These are phyloP conservation scores for Coemansia sp. DNA, from an alignment of 192 early-diverging fungal genomes.

Conservation along the genomic window DNA sequence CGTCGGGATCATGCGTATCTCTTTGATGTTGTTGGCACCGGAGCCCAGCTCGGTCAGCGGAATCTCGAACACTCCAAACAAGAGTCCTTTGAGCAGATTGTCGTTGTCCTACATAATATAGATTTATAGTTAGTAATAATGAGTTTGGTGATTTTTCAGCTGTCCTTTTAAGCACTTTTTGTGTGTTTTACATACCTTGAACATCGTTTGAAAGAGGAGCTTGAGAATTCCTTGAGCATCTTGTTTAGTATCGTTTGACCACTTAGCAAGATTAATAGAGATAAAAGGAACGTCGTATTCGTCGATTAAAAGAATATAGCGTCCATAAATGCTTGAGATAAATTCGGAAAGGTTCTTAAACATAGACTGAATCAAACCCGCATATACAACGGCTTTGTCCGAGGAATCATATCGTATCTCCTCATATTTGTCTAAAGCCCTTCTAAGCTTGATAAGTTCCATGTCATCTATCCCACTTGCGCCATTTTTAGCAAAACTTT, in stretches of 20 bases:
- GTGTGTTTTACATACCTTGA: constrained; percentile 28
- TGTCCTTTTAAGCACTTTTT: not conserved
- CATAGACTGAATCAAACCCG: not conserved
- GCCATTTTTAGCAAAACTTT: not conserved
- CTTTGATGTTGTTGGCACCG: constrained; percentile 43
- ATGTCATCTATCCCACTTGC: no score
- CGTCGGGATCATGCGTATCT: constrained; percentile 32
- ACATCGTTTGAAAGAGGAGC: constrained; percentile 28
- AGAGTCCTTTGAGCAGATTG: constrained; percentile 24
- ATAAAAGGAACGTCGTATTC: constrained; percentile 53
- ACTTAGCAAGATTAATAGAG: constrained; percentile 13
- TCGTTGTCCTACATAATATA: constrained; percentile 20
- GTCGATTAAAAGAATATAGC: constrained; percentile 40
- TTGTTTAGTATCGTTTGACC: constrained; percentile 17
- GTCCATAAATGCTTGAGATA: constrained; percentile 15
- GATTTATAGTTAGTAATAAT: not conserved
- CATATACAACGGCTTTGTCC: not conserved
- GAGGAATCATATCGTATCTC: not conserved
- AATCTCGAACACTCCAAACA: constrained; percentile 45
- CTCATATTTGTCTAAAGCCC: not conserved
- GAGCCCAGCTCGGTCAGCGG: constrained; percentile 43
- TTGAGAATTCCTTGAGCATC: constrained; percentile 18
- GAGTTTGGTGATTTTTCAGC: no score
- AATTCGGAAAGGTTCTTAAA: constrained; percentile 20
- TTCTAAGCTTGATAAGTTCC: not conserved